Conservation (phyloP, 2,329 filamentous ascomycete genomes). For the Neophaeococcomyces mojaviensis region DNA sequence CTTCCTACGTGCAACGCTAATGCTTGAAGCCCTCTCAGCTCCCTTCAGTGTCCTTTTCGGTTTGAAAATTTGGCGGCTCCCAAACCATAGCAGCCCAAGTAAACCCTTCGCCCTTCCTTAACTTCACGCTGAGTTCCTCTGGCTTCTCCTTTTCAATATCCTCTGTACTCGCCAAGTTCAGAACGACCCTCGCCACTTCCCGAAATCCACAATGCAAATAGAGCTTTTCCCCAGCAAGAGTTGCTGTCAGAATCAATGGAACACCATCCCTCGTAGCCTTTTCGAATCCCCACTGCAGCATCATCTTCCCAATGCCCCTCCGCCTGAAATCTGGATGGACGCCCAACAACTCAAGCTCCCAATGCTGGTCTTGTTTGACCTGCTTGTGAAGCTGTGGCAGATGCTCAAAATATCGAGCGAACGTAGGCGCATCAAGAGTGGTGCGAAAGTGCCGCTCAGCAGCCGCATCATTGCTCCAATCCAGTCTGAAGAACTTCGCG, state of each 20-base stretch:
- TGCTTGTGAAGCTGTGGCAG: neutral
- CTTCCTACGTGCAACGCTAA: no score
- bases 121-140: neutral
- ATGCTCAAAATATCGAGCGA: neutral
- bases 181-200: neutral
- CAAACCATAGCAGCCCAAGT: slow-evolving; percentile 7
- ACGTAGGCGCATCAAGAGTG: neutral
- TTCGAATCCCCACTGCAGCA: slow-evolving; percentile 9
- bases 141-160: neutral
- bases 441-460: slow-evolving; percentile 1
- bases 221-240: slow-evolving; percentile 1
- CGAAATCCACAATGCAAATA: slow-evolving; percentile 4
- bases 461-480: neutral
- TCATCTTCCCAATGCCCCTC: slow-evolving; percentile 4
- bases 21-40: no score
- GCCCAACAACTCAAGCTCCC: slow-evolving; percentile 5
- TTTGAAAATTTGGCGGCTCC: slow-evolving; percentile 1
- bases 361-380: neutral
- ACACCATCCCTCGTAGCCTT: neutral
- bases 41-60: no score
- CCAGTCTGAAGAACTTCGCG: neutral
- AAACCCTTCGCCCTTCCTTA: slow-evolving; percentile 1
- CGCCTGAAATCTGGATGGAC: slow-evolving; percentile 5
- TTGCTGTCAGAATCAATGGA: slow-evolving; percentile 3
- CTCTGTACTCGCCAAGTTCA: neutral